Evolutionary conservation across 2,329 filamentous ascomycete species (phyloP), one percentile per base, ranked within the genome.

Genomic region (Nothophaeocryptopus gaeumannii): DNA sequence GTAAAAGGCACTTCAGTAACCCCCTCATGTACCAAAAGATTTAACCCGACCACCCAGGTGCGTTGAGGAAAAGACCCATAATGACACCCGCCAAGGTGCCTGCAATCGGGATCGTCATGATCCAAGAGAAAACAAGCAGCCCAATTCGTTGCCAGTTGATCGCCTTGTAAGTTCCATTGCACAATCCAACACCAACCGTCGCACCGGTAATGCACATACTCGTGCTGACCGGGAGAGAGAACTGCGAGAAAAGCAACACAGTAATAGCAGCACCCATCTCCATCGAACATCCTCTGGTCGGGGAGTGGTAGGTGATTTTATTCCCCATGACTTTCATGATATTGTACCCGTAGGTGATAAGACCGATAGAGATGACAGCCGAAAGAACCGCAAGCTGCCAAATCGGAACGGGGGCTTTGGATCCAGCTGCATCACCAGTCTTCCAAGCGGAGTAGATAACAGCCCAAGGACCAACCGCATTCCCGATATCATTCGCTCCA

Each of bases 311-410:
- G 9, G 81, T 83, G 53, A 84, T 74, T 56, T 78, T 76, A 70
- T 84, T 84, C 49, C 81, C 81, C 53, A 83, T 71, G 55, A 66
- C 64, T 39, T 76, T 73, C 80, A 84, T 84, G 66, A 84, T 83
- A 64, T 83, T 80, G 66, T 83, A 84, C 1, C 80, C 81, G 56
- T 82, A 84, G 26, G 79, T 81, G 74, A 78, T 80, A 51, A 83
- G 73, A 53, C 81, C 81, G 39, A 82, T 63, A 40, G 76, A 75
- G 37, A 83, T 78, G 52, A 69, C 72, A 4, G 69, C 67, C 63
- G 77, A 78, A 10, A 87, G 73, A 13, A 90, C 84, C 43, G 83
- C 87, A 47, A 91, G 78, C 70, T 89, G 86, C 88, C 88, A 92
- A 39, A 86, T 64, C 3, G 84, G 84, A 0, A 91, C 86, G 0